Evolutionary conservation across 2,329 filamentous ascomycete genomes (phyloP).

Genomic region (Pseudogymnoascus sp.): DNA sequence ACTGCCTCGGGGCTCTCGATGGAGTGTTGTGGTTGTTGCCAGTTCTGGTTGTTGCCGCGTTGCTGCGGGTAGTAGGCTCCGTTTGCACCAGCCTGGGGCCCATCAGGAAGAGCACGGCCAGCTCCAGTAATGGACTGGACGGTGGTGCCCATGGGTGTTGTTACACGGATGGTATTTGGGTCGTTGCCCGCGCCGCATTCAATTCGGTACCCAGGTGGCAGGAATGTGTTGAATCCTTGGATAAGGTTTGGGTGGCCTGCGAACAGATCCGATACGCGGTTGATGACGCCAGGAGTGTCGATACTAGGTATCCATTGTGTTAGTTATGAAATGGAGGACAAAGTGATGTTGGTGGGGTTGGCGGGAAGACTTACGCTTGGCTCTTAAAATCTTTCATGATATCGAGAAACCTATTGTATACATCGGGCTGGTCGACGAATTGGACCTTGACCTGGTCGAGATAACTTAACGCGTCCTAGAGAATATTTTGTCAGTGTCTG

Average conservation of each 20-base stretch:
- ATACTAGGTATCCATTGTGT: conserved; percentile 46
- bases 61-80: conserved; percentile 34
- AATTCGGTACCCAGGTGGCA: conserved; percentile 91
- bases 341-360: conserved; percentile 10
- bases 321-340: conserved; percentile 12
- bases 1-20: conserved; percentile 55
- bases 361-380: conserved; percentile 61
- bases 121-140: conserved; percentile 69
- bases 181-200: conserved; percentile 92
- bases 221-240: conserved; percentile 96
- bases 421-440: conserved; percentile 92
- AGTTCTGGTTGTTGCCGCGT: conserved; percentile 33
- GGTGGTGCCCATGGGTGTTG: conserved; percentile 95
- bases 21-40: conserved; percentile 48
- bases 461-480: conserved; percentile 77
- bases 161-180: conserved; percentile 91
- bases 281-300: conserved; percentile 95
- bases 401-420: conserved; percentile 93
- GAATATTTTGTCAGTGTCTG: conserved; percentile 10
- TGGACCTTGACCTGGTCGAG: conserved; percentile 98
- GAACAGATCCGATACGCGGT: conserved; percentile 90
- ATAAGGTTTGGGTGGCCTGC: conserved; percentile 92
- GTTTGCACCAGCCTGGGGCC: conserved; percentile 17
- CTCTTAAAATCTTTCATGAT: conserved; percentile 99
- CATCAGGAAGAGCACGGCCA: conserved; percentile 36